Conservation (phyloP, 2,329 filamentous ascomycete species). For the Alternaria longipes region DNA sequence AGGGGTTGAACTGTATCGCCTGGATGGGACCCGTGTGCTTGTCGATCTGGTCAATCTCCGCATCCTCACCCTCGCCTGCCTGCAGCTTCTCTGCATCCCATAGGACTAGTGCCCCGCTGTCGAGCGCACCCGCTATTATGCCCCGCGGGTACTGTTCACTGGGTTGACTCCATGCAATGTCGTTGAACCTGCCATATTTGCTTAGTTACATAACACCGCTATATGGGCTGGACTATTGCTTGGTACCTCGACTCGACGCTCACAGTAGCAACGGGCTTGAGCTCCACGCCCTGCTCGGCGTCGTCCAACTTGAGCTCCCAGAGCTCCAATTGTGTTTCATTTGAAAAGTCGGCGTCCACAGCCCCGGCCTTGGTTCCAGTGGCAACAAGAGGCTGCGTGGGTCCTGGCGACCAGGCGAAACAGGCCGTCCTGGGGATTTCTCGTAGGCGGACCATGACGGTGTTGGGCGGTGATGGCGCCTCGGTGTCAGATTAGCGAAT, state of each 20-base stretch:
- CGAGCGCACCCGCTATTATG: constrained; percentile 92
- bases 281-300: constrained; percentile 77
- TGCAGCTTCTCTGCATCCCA: constrained; percentile 85
- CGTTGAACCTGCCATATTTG: constrained; percentile 78
- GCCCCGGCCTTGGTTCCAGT: constrained; percentile 95
- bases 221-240: not conserved
- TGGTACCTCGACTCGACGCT: constrained; percentile 86
- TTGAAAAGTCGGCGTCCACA: constrained; percentile 96
- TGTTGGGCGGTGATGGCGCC: constrained; percentile 48
- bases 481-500: constrained; percentile 37
- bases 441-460: constrained; percentile 87
- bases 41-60: constrained; percentile 83
- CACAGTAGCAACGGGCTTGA: constrained; percentile 85
- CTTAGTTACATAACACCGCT: constrained; percentile 30
- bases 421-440: constrained; percentile 96
- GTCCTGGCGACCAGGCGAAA: constrained; percentile 93
- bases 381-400: constrained; percentile 81
- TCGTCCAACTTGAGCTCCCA: constrained; percentile 92
- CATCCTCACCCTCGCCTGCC: constrained; percentile 70
- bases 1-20: constrained; percentile 94
- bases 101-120: constrained; percentile 90
- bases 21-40: constrained; percentile 96
- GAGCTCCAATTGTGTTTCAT: constrained; percentile 93
- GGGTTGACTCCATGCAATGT: constrained; percentile 91
- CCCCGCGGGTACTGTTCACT: constrained; percentile 81